Evolutionary conservation across 2,329 filamentous ascomycete genomes (phyloP).

Genomic region (Aspergillus arachidicola): DNA sequence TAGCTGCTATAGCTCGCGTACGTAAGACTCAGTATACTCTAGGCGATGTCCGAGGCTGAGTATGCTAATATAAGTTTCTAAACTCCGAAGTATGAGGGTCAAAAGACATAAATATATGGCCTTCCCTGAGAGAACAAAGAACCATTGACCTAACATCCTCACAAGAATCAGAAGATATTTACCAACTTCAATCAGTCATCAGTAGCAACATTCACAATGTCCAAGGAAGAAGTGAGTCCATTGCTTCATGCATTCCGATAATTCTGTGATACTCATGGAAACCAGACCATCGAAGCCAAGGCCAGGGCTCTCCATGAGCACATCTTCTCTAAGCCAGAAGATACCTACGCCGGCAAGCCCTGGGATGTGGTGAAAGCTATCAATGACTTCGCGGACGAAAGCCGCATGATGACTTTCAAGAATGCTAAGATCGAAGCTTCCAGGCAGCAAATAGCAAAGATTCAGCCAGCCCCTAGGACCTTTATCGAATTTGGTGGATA

Average conservation of each 20-base stretch:
- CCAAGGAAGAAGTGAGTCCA: background rate
- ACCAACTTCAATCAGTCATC: background rate
- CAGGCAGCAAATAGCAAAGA: constrained; percentile 20
- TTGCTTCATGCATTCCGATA: background rate
- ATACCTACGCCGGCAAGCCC: constrained; percentile 27
- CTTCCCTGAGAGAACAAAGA: background rate
- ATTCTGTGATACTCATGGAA: background rate
- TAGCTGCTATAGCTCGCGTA: background rate
- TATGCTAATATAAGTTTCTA: background rate
- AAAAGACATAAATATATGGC: background rate
- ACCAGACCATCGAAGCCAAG: constrained; percentile 9
- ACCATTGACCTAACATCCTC: no score
- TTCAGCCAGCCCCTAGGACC: constrained; percentile 31
- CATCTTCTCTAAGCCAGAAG: constrained; percentile 23
- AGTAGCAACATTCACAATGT: background rate
- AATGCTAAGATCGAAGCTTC: constrained; percentile 30
- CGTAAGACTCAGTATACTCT: background rate
- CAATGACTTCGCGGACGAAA: constrained; percentile 32
- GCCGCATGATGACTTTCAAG: constrained; percentile 39
- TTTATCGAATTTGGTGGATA: constrained; percentile 43
- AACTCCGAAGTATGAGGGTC: background rate
- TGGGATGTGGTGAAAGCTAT: constrained; percentile 33
- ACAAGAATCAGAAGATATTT: no score
- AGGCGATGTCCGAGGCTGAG: background rate
- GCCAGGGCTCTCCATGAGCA: constrained; percentile 20